Percentiles rank a stretch among this genome's conserved stretches.
These are phyloP conservation scores for Citrullus mucosospermus DNA, from an alignment of 306 rosid genomes.

Conservation along the genomic window DNA sequence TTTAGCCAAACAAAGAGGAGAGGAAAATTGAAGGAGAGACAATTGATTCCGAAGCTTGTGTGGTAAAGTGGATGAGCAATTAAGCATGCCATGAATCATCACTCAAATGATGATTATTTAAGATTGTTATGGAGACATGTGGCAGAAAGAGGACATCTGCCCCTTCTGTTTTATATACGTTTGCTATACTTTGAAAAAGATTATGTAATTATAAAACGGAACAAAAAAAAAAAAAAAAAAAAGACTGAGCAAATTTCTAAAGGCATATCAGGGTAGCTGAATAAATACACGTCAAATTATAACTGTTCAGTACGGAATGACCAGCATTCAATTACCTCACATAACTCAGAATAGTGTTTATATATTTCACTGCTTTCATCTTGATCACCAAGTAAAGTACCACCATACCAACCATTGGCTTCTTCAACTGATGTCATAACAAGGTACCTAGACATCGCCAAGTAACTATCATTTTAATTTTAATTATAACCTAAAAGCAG, in stretches of 20 bases:
- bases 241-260: not conserved
- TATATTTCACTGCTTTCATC: slow-evolving; percentile 78
- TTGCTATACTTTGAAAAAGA: not conserved
- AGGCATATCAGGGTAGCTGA: too few species aligned
- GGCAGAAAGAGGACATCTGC: not conserved
- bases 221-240: not conserved
- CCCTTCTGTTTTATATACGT: not conserved
- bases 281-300: not conserved
- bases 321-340: slow-evolving; percentile 43
- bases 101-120: too few species aligned
- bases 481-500: not conserved
- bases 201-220: not conserved
- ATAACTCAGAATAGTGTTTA: slow-evolving; percentile 71
- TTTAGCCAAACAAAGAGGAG: too few species aligned
- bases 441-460: slow-evolving; percentile 47
- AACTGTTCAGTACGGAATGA: not conserved
- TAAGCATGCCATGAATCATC: too few species aligned
- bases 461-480: not conserved
- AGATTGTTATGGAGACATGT: not conserved
- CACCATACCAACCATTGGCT: slow-evolving; percentile 86
- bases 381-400: slow-evolving; percentile 71
- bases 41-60: too few species aligned
- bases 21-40: too few species aligned
- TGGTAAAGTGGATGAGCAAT: too few species aligned
- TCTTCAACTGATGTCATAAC: slow-evolving; percentile 58